These are phyloP conservation scores for Populus deltoides DNA, from an alignment of 345 rosid species.

Conservation along the genomic window DNA sequence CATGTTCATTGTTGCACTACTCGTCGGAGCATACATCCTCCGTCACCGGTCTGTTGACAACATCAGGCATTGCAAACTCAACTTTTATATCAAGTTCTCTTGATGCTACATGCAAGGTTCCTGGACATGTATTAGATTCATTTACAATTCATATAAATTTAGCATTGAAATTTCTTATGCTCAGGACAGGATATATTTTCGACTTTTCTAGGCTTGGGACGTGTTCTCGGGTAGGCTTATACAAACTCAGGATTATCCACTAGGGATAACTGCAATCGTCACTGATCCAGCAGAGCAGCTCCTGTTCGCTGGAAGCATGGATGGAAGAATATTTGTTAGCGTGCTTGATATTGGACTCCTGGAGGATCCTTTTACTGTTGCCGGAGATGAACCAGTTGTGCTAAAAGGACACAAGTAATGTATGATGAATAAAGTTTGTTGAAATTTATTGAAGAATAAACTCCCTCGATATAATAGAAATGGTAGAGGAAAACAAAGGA, in stretches of 20 bases:
- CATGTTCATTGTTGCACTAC: constrained; percentile 30
- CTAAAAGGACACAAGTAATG: constrained; percentile 61
- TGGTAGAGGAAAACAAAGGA: background rate
- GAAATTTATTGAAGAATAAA: constrained; percentile 7
- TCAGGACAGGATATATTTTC: background rate
- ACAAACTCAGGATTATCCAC: constrained; percentile 36
- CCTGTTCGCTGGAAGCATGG: constrained; percentile 38
- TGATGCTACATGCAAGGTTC: constrained; percentile 52
- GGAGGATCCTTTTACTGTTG: constrained; percentile 30
- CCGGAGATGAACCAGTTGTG: constrained; percentile 27
- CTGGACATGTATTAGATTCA: background rate
- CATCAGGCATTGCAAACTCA: constrained; percentile 23
- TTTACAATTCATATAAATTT: background rate
- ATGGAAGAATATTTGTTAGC: constrained; percentile 46
- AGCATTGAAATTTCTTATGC: background rate
- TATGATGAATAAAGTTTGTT: constrained; percentile 36
- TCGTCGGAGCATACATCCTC: constrained; percentile 43
- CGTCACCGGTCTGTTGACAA: constrained; percentile 38
- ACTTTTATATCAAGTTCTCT: constrained; percentile 49
- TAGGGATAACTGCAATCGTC: constrained; percentile 39
- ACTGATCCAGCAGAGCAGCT: constrained; percentile 39
- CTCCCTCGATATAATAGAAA: background rate
- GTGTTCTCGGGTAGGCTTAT: constrained; percentile 38
- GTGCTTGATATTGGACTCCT: constrained; percentile 24
- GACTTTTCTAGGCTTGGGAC: constrained; percentile 44